phyloP scores from a whole-genome alignment of 257 asterid species.

The Primulina tabacum region DNA sequence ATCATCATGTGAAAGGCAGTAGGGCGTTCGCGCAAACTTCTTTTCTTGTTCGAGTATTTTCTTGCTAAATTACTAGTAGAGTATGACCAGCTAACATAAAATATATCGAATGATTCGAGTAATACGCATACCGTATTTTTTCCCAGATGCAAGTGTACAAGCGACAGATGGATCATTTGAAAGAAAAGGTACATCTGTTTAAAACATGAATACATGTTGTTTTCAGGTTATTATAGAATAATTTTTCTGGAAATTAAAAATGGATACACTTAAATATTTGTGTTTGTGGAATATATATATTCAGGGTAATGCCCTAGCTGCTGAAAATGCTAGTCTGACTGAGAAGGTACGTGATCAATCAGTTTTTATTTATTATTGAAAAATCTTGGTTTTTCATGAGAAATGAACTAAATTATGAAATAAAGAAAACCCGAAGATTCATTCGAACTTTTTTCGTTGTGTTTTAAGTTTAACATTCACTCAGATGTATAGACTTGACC shows the following conservation, averaged over 20 bases:
- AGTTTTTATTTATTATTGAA: no score
- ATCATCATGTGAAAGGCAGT: no score
- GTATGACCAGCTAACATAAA: not conserved
- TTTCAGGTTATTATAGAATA: not conserved
- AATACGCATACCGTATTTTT: not conserved
- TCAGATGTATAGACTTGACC: not conserved
- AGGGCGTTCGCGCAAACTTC: no score
- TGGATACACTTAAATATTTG: not conserved
- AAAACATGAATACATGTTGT: not conserved
- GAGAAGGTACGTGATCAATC: slow-evolving; percentile 52
- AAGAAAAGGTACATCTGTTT: slow-evolving; percentile 57
- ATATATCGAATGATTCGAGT: not conserved
- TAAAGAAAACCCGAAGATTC: not conserved
- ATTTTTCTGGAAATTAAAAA: no score
- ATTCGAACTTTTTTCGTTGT: no score
- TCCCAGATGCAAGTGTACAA: slow-evolving; percentile 69
- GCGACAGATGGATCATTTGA: slow-evolving; percentile 67
- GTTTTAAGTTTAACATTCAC: not conserved
- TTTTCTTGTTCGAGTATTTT: no score
- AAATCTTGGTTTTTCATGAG: no score
- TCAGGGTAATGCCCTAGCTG: slow-evolving; percentile 70
- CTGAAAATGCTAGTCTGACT: slow-evolving; percentile 66
- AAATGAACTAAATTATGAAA: not conserved
- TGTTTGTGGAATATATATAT: not conserved
- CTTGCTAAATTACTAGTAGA: no score